phyloP scores from a whole-genome alignment of 169 alveolate species.

The Ichthyophthirius multifiliis region DNA sequence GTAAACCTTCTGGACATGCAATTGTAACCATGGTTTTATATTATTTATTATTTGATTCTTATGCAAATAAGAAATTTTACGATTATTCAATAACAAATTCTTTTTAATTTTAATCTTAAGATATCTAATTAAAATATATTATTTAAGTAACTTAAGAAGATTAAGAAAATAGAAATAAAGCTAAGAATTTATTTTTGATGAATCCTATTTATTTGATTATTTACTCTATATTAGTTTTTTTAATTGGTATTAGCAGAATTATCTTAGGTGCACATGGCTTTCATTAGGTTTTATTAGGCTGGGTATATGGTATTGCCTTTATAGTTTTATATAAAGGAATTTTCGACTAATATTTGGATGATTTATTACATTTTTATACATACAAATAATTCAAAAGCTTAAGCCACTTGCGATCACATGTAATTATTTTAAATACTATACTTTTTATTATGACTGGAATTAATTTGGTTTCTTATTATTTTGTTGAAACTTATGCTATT shows the following conservation, averaged over 20 bases:
- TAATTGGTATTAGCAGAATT: background rate
- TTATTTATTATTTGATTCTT: background rate
- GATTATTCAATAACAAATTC: too few relatives aligned
- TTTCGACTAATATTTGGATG: background rate
- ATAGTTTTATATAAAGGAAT: background rate
- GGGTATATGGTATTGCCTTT: background rate
- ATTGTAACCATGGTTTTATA: background rate
- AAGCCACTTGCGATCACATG: background rate
- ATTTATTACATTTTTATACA: background rate
- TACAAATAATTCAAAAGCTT: background rate
- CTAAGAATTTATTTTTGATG: too few relatives aligned
- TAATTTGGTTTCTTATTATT: background rate
- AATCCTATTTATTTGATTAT: background rate
- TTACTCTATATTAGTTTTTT: background rate
- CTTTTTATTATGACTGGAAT: background rate
- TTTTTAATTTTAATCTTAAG: too few relatives aligned
- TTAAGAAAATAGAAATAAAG: too few relatives aligned
- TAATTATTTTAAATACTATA: background rate
- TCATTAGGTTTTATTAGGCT: background rate
- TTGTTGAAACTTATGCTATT: background rate
- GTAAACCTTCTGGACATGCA: slow-evolving; percentile 12
- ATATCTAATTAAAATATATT: too few relatives aligned
- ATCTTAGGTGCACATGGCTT: slow-evolving; percentile 3
- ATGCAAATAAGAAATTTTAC: background rate
- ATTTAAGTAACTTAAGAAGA: too few relatives aligned